A percentile compares a stretch with the other conserved stretches of the same genome.
These are phyloP conservation scores for Dendrobium huoshanense DNA, from an alignment of 106 monocot species.

Conservation along the genomic window DNA sequence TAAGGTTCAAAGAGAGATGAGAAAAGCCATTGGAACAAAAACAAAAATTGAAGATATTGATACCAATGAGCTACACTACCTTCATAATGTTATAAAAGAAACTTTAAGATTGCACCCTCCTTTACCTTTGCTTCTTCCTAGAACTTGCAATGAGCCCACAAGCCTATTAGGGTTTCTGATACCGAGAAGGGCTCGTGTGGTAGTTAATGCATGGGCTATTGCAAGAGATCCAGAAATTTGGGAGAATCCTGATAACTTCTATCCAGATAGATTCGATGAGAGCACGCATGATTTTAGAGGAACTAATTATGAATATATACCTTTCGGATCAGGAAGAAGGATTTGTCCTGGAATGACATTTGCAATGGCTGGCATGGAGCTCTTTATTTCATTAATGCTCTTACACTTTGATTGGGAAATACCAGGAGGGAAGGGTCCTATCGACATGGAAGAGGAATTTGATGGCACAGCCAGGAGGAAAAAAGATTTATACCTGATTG, in stretches of 20 bases:
- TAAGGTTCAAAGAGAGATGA: background rate
- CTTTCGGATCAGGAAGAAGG: constrained; percentile 8
- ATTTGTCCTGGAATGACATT: constrained; percentile 7
- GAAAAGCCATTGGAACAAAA: background rate
- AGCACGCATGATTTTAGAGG: constrained; percentile 4
- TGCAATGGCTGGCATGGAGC: constrained; percentile 5
- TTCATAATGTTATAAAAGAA: background rate
- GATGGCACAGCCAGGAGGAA: background rate
- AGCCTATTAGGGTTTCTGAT: background rate
- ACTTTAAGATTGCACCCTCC: constrained; percentile 1
- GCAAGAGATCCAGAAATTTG: constrained; percentile 6
- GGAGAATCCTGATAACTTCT: constrained; percentile 3
- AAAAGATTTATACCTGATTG: background rate
- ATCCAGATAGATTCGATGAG: constrained; percentile 10
- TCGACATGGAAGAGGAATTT: background rate
- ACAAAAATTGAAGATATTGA: background rate
- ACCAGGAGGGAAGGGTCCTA: background rate
- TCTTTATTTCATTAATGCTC: background rate
- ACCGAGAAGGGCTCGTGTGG: background rate
- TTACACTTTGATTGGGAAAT: constrained; percentile 8
- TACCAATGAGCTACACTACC: background rate
- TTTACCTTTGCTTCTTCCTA: background rate
- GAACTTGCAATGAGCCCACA: background rate
- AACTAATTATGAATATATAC: background rate
- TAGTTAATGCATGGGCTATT: constrained; percentile 10